A percentile compares a stretch with the other conserved stretches of the same genome.
Conservation (phyloP, 1,284 basidiomycete genomes). For the Moesziomyces sp. region DNA sequence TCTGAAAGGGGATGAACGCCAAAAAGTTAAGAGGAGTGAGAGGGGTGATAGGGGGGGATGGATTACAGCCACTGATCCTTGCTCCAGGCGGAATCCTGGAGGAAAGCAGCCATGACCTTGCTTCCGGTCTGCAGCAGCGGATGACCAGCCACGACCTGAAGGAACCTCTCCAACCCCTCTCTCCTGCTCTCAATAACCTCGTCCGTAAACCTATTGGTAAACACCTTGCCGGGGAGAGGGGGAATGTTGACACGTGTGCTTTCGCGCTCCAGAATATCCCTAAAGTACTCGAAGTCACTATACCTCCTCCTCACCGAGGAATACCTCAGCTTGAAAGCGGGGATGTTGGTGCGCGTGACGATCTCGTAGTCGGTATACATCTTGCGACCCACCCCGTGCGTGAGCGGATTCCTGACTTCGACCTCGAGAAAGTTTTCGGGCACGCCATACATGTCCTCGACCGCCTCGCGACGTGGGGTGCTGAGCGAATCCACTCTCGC, state of each 20-base stretch:
- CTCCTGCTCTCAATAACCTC: conserved; percentile 93
- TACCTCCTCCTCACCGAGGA: conserved; percentile 94
- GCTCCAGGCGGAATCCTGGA: conserved; percentile 74
- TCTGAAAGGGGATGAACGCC: too few species aligned
- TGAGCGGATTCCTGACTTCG: conserved; percentile 95
- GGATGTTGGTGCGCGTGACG: conserved; percentile 98
- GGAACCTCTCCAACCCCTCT: conserved; percentile 93
- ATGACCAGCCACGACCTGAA: conserved; percentile 96
- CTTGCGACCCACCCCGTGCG: conserved; percentile 82
- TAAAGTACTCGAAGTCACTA: conserved; percentile 98
- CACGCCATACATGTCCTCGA: conserved; percentile 94
- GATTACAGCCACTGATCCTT: conserved; percentile 53
- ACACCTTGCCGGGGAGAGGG: conserved; percentile 87
- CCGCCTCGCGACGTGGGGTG: conserved; percentile 46
- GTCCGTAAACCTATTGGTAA: conserved; percentile 83
- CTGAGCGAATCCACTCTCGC: conserved; percentile 62
- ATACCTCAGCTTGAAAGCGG: conserved; percentile 95
- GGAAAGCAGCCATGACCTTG: conserved; percentile 94
- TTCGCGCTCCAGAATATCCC: conserved; percentile 96
- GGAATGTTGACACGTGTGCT: conserved; percentile 97
- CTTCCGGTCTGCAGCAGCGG: conserved; percentile 97
- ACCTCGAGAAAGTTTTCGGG: conserved; percentile 96
- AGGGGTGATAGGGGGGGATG: too few species aligned
- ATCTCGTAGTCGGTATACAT: conserved; percentile 99
- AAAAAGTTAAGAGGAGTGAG: too few species aligned